These are phyloP conservation scores for Stereocaulon alpinum DNA, from an alignment of 495 filamentous ascomycete species.

Conservation along the genomic window DNA sequence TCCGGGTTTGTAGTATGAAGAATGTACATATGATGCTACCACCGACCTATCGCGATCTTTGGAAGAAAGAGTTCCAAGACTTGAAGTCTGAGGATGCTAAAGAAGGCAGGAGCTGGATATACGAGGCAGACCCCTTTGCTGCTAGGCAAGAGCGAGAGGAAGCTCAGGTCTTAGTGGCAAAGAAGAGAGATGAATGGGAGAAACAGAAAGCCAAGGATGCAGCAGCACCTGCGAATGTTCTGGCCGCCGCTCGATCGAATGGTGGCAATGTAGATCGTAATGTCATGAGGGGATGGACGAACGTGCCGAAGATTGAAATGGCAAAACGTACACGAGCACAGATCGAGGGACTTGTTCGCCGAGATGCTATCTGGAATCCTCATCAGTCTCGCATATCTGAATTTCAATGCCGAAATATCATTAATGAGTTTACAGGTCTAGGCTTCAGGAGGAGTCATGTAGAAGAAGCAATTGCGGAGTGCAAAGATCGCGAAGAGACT, in stretches of 20 bases:
- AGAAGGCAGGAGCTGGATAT: slow-evolving; percentile 78
- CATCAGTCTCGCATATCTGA: slow-evolving; percentile 53
- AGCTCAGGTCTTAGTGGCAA: slow-evolving; percentile 57
- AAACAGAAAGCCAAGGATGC: slow-evolving; percentile 52
- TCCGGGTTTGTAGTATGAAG: slow-evolving; percentile 83
- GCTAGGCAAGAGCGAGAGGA: slow-evolving; percentile 69
- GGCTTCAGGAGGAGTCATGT: slow-evolving; percentile 82
- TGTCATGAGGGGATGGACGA: slow-evolving; percentile 65
- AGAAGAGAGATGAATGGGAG: slow-evolving; percentile 51
- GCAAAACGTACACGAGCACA: slow-evolving; percentile 62
- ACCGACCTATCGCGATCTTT: slow-evolving; percentile 75
- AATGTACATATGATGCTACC: slow-evolving; percentile 91
- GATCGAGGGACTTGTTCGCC: slow-evolving; percentile 67
- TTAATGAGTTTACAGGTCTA: slow-evolving; percentile 62
- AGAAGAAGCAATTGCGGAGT: slow-evolving; percentile 76
- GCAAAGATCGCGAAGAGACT: slow-evolving; percentile 86
- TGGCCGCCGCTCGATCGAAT: slow-evolving; percentile 26
- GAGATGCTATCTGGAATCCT: slow-evolving; percentile 78
- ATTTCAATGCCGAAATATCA: slow-evolving; percentile 44
- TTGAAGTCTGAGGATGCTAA: slow-evolving; percentile 68
- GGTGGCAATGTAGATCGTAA: slow-evolving; percentile 28
- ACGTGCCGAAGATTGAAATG: slow-evolving; percentile 86
- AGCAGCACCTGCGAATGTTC: slow-evolving; percentile 39
- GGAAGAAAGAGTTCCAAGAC: slow-evolving; percentile 74
- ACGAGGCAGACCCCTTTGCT: slow-evolving; percentile 88